These are phyloP conservation scores for Castanea sativa DNA, from an alignment of 306 rosid species.

Conservation along the genomic window DNA sequence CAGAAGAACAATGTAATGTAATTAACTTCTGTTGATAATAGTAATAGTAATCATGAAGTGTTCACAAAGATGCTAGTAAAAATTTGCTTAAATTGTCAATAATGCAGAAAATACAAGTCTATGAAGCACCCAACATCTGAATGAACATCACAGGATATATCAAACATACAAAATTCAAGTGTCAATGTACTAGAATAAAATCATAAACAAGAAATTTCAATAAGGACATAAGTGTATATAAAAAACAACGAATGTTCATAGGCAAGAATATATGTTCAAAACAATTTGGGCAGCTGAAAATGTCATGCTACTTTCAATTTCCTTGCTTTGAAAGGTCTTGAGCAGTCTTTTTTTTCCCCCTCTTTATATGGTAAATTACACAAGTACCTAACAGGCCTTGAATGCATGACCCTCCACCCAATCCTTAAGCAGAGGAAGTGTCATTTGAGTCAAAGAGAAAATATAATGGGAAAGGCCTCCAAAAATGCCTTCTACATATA, in stretches of 20 bases:
- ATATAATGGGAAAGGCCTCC: no score
- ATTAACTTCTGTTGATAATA: not conserved
- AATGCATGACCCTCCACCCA: no score
- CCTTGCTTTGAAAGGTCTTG: not conserved
- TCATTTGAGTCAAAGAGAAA: no score
- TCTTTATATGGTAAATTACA: no score
- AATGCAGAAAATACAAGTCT: not conserved
- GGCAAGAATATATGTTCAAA: not conserved
- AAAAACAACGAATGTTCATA: not conserved
- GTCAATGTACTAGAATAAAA: not conserved
- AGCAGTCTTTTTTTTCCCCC: no score
- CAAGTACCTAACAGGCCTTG: no score
- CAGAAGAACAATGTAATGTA: not conserved
- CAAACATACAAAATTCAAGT: not conserved
- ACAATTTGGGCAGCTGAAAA: not conserved
- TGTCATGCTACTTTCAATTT: not conserved
- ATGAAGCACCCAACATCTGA: not conserved
- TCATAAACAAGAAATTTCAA: not conserved
- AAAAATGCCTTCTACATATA: no score
- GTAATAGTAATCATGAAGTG: not conserved
- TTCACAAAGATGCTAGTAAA: not conserved
- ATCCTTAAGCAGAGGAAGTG: no score
- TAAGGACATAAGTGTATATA: not conserved
- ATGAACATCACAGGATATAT: not conserved
- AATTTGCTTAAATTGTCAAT: not conserved